A percentile compares a stretch with the other conserved stretches of the same genome.
Conservation (phyloP, 1,139 yeast species). For the Blastobotrys elegans region DNA sequence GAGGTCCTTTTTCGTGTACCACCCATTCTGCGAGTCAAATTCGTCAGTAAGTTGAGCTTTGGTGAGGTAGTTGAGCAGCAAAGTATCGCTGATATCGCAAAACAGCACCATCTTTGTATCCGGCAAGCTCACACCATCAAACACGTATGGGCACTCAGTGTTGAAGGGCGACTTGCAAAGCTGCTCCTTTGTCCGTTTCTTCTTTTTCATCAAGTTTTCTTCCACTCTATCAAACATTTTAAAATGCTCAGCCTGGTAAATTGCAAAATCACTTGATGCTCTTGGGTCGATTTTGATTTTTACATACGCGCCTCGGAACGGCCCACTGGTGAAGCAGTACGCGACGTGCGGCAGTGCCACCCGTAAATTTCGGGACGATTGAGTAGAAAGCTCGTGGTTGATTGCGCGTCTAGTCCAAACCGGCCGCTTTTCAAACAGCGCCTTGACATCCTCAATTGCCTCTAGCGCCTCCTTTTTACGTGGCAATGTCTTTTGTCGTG, state of each 20-base stretch:
- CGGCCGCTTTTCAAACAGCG: constrained; percentile 65
- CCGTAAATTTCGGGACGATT: constrained; percentile 47
- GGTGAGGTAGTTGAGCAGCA: constrained; percentile 42
- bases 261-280: constrained; percentile 48
- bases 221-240: constrained; percentile 43
- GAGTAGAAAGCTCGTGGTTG: constrained; percentile 45
- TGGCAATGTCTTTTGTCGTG: neutral
- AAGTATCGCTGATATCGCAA: constrained; percentile 73
- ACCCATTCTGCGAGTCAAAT: constrained; percentile 52
- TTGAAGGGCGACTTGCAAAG: neutral
- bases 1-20: constrained; percentile 64
- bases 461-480: constrained; percentile 22
- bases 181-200: neutral
- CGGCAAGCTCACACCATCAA: constrained; percentile 71
- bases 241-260: constrained; percentile 82
- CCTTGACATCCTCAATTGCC: constrained; percentile 50
- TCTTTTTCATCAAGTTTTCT: constrained; percentile 29
- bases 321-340: constrained; percentile 79
- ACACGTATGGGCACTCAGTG: constrained; percentile 44
- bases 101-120: constrained; percentile 68
- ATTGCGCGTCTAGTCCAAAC: constrained; percentile 83
- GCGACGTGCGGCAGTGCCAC: constrained; percentile 81
- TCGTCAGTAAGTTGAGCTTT: constrained; percentile 33
- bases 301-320: constrained; percentile 90
- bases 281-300: constrained; percentile 77